Conservation (phyloP, 768 basidiomycete species). For the Tricholoma matsutake region DNA sequence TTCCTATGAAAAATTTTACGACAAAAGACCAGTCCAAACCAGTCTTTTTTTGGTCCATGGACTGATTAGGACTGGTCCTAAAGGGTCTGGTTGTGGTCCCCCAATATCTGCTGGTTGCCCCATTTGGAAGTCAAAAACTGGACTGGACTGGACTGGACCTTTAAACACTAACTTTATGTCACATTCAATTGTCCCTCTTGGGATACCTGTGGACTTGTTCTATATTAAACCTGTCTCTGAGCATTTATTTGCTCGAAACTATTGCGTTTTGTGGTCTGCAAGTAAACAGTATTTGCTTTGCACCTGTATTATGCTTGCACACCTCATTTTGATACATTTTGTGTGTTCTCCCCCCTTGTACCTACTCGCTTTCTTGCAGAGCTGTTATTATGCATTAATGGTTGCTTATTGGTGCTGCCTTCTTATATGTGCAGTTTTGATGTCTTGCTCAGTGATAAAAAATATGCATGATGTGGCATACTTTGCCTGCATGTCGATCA, state of each 20-base stretch:
- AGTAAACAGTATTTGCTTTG: neutral
- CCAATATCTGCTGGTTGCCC: too few species aligned
- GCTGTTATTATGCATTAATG: neutral
- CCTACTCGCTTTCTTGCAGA: neutral
- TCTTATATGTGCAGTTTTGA: too few species aligned
- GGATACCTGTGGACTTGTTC: neutral
- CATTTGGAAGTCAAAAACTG: too few species aligned
- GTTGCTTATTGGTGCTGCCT: too few species aligned
- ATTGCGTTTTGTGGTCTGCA: neutral
- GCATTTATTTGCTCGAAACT: neutral
- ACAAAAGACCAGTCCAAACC: too few species aligned
- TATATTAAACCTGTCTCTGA: too few species aligned
- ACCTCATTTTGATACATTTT: neutral
- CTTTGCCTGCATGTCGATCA: neutral
- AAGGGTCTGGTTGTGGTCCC: too few species aligned
- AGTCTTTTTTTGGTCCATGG: too few species aligned
- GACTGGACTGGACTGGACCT: too few species aligned
- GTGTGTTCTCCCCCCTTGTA: neutral
- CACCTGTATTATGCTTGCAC: neutral
- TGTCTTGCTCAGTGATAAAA: too few species aligned
- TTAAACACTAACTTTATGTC: neutral
- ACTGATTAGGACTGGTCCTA: too few species aligned
- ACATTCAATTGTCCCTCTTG: neutral
- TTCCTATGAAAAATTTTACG: too few species aligned
- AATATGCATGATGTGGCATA: neutral